phyloP scores from a whole-genome alignment of 139 green algal species.

The Marvania coccoides region DNA sequence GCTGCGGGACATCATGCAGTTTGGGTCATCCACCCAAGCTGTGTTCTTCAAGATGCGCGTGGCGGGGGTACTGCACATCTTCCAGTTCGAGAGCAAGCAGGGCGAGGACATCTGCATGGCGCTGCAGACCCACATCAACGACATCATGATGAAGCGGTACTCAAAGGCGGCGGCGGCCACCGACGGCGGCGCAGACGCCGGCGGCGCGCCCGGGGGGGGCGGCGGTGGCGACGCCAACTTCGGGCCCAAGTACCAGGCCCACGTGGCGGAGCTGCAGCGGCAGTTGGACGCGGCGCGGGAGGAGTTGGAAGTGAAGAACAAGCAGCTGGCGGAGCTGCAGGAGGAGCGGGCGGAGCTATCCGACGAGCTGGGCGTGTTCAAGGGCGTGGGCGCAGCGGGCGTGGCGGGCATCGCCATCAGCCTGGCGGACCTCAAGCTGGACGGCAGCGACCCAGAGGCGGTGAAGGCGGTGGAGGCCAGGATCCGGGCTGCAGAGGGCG shows the following conservation, averaged over 20 bases:
- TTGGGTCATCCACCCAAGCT: slow-evolving; percentile 72
- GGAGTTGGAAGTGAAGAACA: slow-evolving; percentile 37
- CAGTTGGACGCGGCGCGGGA: slow-evolving; percentile 59
- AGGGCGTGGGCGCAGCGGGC: background rate
- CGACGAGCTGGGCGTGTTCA: slow-evolving; percentile 45
- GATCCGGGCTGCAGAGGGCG: slow-evolving; percentile 11
- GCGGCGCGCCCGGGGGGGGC: background rate
- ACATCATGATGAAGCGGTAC: slow-evolving; percentile 95
- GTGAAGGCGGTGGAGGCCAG: slow-evolving; percentile 43
- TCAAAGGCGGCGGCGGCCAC: slow-evolving; percentile 38
- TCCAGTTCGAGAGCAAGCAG: slow-evolving; percentile 93
- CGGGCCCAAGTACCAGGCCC: slow-evolving; percentile 81
- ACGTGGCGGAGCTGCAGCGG: slow-evolving; percentile 71
- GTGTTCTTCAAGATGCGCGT: slow-evolving; percentile 99
- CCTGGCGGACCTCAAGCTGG: slow-evolving; percentile 12
- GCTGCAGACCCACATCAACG: slow-evolving; percentile 98
- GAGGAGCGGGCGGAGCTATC: slow-evolving; percentile 41
- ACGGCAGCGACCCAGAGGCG: slow-evolving; percentile 30
- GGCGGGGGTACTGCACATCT: slow-evolving; percentile 91
- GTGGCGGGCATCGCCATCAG: background rate
- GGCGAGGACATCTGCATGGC: slow-evolving; percentile 98
- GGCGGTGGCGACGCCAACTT: slow-evolving; percentile 41
- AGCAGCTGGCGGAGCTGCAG: slow-evolving; percentile 37
- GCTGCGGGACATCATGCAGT: slow-evolving; percentile 98
- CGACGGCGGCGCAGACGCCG: slow-evolving; percentile 8